Percentiles rank a stretch among this genome's conserved stretches.
Conservation (phyloP, 352 stramenopile species). For the Phytophthora crassamura region DNA sequence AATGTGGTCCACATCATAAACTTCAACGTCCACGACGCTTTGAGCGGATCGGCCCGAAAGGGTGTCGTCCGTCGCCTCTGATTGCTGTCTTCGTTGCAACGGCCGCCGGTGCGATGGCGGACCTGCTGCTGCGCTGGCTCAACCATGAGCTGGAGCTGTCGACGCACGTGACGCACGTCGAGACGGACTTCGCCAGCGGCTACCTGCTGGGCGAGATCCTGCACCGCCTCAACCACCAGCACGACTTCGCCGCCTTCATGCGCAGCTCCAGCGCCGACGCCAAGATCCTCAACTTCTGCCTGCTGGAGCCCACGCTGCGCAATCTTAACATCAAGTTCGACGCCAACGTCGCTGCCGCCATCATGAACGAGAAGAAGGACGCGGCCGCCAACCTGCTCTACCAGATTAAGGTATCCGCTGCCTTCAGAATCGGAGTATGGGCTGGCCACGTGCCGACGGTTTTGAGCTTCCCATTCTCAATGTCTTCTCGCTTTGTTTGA, state of each 20-base stretch:
- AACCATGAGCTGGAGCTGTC: constrained; percentile 87
- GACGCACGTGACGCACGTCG: constrained; percentile 62
- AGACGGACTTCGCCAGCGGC: constrained; percentile 83
- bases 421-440: background rate
- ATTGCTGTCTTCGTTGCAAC: no score
- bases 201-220: constrained; percentile 89
- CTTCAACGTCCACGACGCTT: background rate
- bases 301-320: constrained; percentile 80
- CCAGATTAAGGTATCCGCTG: constrained; percentile 75
- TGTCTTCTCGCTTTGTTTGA: background rate
- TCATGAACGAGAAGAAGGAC: constrained; percentile 83
- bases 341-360: constrained; percentile 66
- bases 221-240: constrained; percentile 89
- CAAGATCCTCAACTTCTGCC: constrained; percentile 91
- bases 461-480: background rate
- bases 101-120: constrained; percentile 53
- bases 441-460: no score
- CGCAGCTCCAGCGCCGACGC: constrained; percentile 71
- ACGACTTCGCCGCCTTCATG: constrained; percentile 87
- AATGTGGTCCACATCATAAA: background rate
- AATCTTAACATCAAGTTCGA: constrained; percentile 83
- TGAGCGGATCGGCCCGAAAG: no score
- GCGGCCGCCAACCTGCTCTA: constrained; percentile 81
- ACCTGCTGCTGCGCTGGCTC: constrained; percentile 81
- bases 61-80: no score